Evolutionary conservation across 805 yeast species (phyloP), one percentile per base, ranked within the genome.

Genomic region (Saccharomycopsis sp.): DNA sequence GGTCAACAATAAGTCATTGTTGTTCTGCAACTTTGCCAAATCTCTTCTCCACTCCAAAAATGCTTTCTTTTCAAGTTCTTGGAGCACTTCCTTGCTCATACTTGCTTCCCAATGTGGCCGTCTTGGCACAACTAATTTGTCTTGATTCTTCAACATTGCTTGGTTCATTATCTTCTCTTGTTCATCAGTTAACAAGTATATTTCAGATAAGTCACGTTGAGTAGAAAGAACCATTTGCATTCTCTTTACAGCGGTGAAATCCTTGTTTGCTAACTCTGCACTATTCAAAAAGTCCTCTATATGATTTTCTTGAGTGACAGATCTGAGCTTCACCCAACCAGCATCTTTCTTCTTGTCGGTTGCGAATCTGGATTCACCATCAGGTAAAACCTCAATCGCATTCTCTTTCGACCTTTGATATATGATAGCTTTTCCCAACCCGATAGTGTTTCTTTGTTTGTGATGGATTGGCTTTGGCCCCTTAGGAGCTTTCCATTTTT

Each of bases 241-340:
- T 43, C 77, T 71, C 55, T 80, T 77, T 51, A 89, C 96, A 3
- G 97, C 96, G 6, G 95, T 78, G 63, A 92, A 92, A 63, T 92
- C 97, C 16, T 89, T 87, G 56, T 87, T 95, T 2, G 96, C 96
- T 44, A 92, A 71, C 59, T 86, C 95, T 1, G 98, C 99, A 5
- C 96, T 89, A 55, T 79, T 81, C 54, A 92, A 71, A 60, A 92
- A 88, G 62, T 92, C 99, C 62, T 92, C 97, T 43, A 92, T 63
- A 1, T 96, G 80, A 51, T 81, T 75, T 59, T 92, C 97, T 54
- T 92, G 97, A 0, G 97, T 92, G 12, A 92, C 94, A 2, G 96
- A 87, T 57, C 92, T 75, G 55, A 92, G 64, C 49, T 87, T 85
- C 38, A 84, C 94, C 94, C 95, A 86, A 48, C 71, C 73, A 10